A percentile compares a stretch with the other conserved stretches of the same genome.
Evolutionary conservation across 495 filamentous ascomycete genomes (phyloP).

Genomic region (Clavariopsis aquatica): DNA sequence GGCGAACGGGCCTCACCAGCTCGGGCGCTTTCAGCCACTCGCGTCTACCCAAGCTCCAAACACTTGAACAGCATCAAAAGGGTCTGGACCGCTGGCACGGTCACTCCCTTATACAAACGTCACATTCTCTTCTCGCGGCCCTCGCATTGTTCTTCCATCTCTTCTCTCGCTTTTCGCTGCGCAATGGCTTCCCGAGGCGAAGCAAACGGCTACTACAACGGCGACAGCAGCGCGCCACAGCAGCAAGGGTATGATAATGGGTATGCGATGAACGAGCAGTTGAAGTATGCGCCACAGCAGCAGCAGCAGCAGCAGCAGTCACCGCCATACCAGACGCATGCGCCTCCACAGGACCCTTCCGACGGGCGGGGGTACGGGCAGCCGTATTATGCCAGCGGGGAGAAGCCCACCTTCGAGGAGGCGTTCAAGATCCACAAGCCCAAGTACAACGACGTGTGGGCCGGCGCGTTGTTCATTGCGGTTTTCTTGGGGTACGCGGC

Average conservation of each 20-base stretch:
- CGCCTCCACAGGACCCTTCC: slow-evolving; percentile 12
- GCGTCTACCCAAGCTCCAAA: not conserved
- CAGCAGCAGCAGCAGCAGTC: slow-evolving; percentile 25
- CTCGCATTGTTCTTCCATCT: not conserved
- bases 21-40: not conserved
- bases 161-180: not conserved
- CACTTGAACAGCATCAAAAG: not conserved
- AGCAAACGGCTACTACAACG: slow-evolving; percentile 35
- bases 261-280: slow-evolving; percentile 17
- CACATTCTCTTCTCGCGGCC: not conserved
- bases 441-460: slow-evolving; percentile 89
- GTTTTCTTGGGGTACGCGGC: slow-evolving; percentile 75
- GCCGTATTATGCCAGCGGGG: slow-evolving; percentile 14
- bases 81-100: not conserved
- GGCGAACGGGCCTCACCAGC: not conserved
- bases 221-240: slow-evolving; percentile 6
- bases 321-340: slow-evolving; percentile 26
- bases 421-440: slow-evolving; percentile 77
- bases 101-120: not conserved
- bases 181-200: slow-evolving; percentile 30
- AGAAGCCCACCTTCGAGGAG: slow-evolving; percentile 69
- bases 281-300: slow-evolving; percentile 15
- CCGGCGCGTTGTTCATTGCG: slow-evolving; percentile 72
- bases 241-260: not conserved
- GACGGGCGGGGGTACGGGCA: slow-evolving; percentile 18